phyloP scores from a whole-genome alignment of 768 basidiomycete species.

The Naganishia randhawae region DNA sequence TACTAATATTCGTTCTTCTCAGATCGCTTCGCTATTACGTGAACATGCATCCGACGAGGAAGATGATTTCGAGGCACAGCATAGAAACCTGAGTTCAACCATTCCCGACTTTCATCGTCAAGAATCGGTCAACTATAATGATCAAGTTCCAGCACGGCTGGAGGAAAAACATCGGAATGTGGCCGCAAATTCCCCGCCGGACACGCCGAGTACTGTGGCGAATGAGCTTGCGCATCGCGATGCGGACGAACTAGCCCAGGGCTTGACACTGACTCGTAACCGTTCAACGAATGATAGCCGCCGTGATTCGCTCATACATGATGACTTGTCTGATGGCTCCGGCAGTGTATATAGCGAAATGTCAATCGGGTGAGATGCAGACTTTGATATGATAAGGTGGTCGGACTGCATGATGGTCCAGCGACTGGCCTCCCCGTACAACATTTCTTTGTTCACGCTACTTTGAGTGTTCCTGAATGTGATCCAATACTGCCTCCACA shows the following conservation, averaged over 20 bases:
- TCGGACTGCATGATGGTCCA: neutral
- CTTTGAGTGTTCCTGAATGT: conserved; percentile 16
- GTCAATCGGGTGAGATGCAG: conserved; percentile 11
- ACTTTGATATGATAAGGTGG: neutral
- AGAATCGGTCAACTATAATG: conserved; percentile 6
- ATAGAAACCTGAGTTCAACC: neutral
- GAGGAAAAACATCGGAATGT: neutral
- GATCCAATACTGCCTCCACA: conserved; percentile 24
- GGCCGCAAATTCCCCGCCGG: neutral
- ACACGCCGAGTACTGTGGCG: conserved; percentile 5
- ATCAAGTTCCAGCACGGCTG: neutral
- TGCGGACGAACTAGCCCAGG: neutral
- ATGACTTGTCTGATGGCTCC: conserved; percentile 2
- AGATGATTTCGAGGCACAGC: neutral
- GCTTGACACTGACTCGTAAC: neutral
- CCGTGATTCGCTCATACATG: neutral
- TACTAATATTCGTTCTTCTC: neutral
- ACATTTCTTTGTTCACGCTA: neutral
- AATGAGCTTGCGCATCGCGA: neutral
- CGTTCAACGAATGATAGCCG: neutral
- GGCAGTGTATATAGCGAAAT: conserved; percentile 19
- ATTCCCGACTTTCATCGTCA: neutral
- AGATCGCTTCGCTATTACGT: conserved; percentile 25
- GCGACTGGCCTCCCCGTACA: neutral
- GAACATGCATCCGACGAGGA: conserved; percentile 24